phyloP scores from a whole-genome alignment of 2,329 filamentous ascomycete genomes.

The Pyrenochaeta sp. region DNA sequence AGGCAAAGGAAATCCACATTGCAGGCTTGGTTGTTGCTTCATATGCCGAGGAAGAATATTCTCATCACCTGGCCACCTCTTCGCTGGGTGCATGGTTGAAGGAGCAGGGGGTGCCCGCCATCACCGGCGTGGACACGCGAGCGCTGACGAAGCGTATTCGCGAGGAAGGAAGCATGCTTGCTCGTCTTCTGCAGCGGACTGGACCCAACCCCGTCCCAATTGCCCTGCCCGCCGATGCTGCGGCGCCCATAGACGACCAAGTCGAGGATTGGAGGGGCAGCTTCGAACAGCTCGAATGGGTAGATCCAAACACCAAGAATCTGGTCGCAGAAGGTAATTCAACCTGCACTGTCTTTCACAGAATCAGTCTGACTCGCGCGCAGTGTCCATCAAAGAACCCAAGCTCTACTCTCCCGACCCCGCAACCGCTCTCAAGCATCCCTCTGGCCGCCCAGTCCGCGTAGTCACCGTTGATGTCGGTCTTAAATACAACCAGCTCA shows the following conservation, averaged over 20 bases:
- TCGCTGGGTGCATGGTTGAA: constrained; percentile 96
- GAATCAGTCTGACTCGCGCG: constrained; percentile 28
- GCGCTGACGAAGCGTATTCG: constrained; percentile 94
- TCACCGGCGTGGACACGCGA: constrained; percentile 94
- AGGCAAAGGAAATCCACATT: constrained; percentile 91
- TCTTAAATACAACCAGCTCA: constrained; percentile 97
- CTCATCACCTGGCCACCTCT: constrained; percentile 89
- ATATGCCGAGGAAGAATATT: constrained; percentile 94
- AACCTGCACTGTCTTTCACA: constrained; percentile 8
- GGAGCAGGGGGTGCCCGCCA: constrained; percentile 91
- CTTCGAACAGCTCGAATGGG: constrained; percentile 87
- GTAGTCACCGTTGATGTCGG: constrained; percentile 95
- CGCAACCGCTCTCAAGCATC: constrained; percentile 78
- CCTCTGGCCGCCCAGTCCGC: constrained; percentile 85
- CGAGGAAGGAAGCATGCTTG: constrained; percentile 94
- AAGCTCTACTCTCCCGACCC: constrained; percentile 83
- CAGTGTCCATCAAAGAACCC: constrained; percentile 88
- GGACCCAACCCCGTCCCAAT: constrained; percentile 37
- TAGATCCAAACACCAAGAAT: constrained; percentile 91
- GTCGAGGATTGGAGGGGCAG: constrained; percentile 57
- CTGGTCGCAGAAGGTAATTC: constrained; percentile 88
- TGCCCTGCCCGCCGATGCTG: constrained; percentile 45
- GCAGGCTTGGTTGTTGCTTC: constrained; percentile 89
- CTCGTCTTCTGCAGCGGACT: constrained; percentile 82
- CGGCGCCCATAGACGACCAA: constrained; percentile 41